Conservation (phyloP, 352 stramenopile genomes). For the Elongisporangium anandrum region DNA sequence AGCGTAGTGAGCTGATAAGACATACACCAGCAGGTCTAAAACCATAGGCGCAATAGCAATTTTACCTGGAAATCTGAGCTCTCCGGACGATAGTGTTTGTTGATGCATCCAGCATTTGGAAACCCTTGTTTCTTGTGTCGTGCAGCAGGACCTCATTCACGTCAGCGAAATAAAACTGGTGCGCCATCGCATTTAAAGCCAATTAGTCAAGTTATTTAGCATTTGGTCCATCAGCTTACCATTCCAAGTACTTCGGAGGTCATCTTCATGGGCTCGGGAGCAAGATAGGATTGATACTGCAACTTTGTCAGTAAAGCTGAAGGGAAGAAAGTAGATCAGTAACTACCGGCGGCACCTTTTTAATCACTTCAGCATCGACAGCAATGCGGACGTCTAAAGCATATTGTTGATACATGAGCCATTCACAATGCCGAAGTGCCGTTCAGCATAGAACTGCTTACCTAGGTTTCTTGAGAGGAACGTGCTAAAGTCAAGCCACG, state of each 20-base stretch:
- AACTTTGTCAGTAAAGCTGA: background rate
- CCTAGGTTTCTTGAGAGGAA: slow-evolving; percentile 27
- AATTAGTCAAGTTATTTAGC: background rate
- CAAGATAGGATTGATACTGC: slow-evolving; percentile 26
- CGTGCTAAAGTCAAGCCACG: slow-evolving; percentile 40
- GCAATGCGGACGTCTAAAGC: background rate
- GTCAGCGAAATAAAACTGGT: slow-evolving; percentile 28
- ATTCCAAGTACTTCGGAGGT: slow-evolving; percentile 38
- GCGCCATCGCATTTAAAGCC: background rate
- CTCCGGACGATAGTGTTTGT: slow-evolving; percentile 15
- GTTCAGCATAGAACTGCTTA: background rate
- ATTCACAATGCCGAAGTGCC: too few relatives aligned
- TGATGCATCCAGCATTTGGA: slow-evolving; percentile 29
- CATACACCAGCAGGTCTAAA: too few relatives aligned
- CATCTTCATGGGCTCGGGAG: slow-evolving; percentile 22
- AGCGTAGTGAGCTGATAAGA: background rate
- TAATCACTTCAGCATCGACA: background rate
- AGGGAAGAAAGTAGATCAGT: background rate
- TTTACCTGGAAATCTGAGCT: slow-evolving; percentile 4
- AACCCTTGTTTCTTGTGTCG: slow-evolving; percentile 21
- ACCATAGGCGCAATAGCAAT: too few relatives aligned
- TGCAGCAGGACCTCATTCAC: slow-evolving; percentile 37
- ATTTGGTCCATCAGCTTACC: slow-evolving; percentile 13
- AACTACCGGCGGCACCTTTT: background rate
- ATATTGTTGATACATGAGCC: background rate